A percentile compares a stretch with the other conserved stretches of the same genome.
Evolutionary conservation across 805 yeast species (phyloP).

Genomic region (Candida boidinii): DNA sequence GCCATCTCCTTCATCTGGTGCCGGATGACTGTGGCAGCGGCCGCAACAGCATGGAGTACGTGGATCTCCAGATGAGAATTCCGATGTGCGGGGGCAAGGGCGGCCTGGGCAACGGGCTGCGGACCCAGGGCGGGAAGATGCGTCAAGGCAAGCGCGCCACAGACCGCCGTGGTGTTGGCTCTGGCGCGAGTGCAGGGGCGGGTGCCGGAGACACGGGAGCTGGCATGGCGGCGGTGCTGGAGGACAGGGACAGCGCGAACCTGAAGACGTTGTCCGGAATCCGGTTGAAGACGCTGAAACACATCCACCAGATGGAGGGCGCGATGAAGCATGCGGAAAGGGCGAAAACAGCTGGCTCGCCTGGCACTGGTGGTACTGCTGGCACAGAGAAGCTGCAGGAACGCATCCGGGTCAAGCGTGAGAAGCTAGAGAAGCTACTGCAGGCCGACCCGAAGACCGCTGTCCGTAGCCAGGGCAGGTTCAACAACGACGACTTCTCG

Average conservation of each 20-base stretch:
- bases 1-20: neutral
- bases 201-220: too few relatives aligned
- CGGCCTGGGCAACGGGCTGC: conserved; percentile 36
- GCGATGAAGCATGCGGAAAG: conserved; percentile 10
- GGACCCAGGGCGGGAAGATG: conserved; percentile 32
- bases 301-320: conserved; percentile 24
- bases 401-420: too few relatives aligned
- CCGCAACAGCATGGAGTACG: too few relatives aligned
- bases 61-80: conserved; percentile 24
- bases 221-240: too few relatives aligned
- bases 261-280: conserved; percentile 33
- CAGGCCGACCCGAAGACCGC: conserved; percentile 11
- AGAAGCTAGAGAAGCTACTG: conserved; percentile 26
- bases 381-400: conserved; percentile 14
- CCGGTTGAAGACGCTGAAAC: conserved; percentile 26
- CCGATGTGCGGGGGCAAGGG: conserved; percentile 45
- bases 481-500: conserved; percentile 27
- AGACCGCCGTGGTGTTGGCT: too few relatives aligned
- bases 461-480: conserved; percentile 20
- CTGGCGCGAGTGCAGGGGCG: too few relatives aligned
- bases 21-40: neutral
- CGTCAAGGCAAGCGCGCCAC: conserved; percentile 18
- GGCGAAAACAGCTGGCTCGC: conserved; percentile 10
- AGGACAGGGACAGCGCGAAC: conserved; percentile 11
- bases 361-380: too few relatives aligned